Evolutionary conservation across 2,329 filamentous ascomycete genomes (phyloP), one percentile per base, ranked within the genome.

Genomic region (Pseudogymnoascus sp.): DNA sequence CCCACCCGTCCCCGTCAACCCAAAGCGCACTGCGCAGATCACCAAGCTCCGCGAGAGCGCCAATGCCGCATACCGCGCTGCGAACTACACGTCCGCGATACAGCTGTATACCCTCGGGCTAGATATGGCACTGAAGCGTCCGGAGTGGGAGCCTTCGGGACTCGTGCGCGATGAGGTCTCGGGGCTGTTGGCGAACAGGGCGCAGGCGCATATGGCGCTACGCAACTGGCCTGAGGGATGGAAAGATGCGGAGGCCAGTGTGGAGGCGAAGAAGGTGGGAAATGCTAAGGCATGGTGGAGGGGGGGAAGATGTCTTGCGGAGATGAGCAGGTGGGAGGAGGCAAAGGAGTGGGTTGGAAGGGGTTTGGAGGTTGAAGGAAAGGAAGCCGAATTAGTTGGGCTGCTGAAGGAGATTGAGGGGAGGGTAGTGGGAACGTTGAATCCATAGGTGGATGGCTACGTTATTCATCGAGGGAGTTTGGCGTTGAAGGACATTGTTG

Each of bases 271-370:
- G 79, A 82, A 85, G 65, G 81, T 86, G 39, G 91, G 88, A 37
- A 97, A 99, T 73, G 85, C 89, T 1, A 97, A 97, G 82, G 92
- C 86, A 0, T 97, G 92, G 90, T 96, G 90, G 86, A 80, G 94
- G 63, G 79, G 89, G 63, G 94, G 89, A 8, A 85, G 84, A 76
- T 95, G 90, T 71, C 74, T 97, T 70, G 75, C 87, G 65, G 94
- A 99, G 82, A 97, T 97, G 94, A 88, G 88, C 1, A 75, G 92
- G 62, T 75, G 89, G 69, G 84, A 89, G 60, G 92, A 97, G 82
- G 91, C 92, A 0, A 79, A 79, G 67, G 84, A 86, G 64, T 95
- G 91, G 84, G 80, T 96, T 38, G 81, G 80, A 65, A 80, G 83
- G 70, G 91, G 84, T 0, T 73, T 96, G 61, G 92, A 96, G 77